Percentiles rank a stretch among this genome's conserved stretches.
Evolutionary conservation across 768 basidiomycete species (phyloP).

Genomic region (Xerocomellus chrysenteron): DNA sequence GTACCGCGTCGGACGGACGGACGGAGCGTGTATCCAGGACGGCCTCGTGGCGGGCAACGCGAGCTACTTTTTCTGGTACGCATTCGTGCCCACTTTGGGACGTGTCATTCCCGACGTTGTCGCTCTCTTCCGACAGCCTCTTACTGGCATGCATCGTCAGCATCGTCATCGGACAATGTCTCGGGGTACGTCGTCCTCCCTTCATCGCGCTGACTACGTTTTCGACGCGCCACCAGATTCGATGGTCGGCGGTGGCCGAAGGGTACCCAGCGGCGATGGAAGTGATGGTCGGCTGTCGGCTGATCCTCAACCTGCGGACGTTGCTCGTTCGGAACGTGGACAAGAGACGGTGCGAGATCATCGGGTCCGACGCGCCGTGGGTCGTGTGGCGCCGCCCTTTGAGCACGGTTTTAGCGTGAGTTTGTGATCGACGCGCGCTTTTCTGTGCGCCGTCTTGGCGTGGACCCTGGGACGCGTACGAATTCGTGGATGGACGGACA

Average conservation of each 20-base stretch:
- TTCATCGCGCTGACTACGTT: too few relatives aligned
- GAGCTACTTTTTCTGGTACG: slow-evolving; percentile 19
- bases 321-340: too few relatives aligned
- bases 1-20: background rate
- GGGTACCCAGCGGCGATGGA: slow-evolving; percentile 1
- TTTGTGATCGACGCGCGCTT: too few relatives aligned
- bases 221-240: background rate
- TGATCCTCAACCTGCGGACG: slow-evolving; percentile 5
- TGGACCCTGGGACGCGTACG: too few relatives aligned
- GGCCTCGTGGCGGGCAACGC: slow-evolving; percentile 12
- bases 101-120: too few relatives aligned
- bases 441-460: too few relatives aligned
- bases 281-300: slow-evolving; percentile 5
- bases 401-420: too few relatives aligned
- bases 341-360: too few relatives aligned
- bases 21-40: slow-evolving; percentile 2
- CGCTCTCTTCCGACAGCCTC: slow-evolving; percentile 1
- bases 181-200: slow-evolving; percentile 2
- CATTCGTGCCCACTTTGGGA: background rate
- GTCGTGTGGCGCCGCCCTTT: too few relatives aligned
- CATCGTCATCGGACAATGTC: background rate
- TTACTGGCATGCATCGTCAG: slow-evolving; percentile 5
- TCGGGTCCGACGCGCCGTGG: too few relatives aligned
- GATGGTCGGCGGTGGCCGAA: slow-evolving; percentile 9
- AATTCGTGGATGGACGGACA: too few relatives aligned